Base-by-base conservation (phyloP, 2,329 filamentous ascomycete species). In the Hypoxylon rubiginosum region DNA sequence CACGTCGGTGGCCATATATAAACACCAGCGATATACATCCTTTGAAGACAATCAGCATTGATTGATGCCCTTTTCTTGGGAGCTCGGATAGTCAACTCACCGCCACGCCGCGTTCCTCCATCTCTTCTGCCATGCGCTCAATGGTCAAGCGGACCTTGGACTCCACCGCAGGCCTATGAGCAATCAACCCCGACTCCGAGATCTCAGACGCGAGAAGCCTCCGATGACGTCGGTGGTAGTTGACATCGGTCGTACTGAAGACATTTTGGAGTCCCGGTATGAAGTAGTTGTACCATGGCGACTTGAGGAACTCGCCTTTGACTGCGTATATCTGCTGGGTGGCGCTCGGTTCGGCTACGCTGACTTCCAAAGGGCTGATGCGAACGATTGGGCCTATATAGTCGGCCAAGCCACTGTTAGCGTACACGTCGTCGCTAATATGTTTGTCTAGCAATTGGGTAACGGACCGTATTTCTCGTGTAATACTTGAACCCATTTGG, bases 11-110 rank as follows among this genome's bases (percentile, higher is more conserved):
- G 85, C 75, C 79, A 87, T 82, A 56, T 85, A 86, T 5, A 82
- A 72, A 76, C 80, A 85, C 85, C 85, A 88, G 60, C 86, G 86
- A 62, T 81, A 79, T 0, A 88, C 74, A 64, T 89, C 85, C 67
- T 69, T 21, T 7, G 41, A 11, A 15, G 9, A 3, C 21, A 24
- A 13, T 10, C 5, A 28, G 46, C 11, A 4, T 58, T 45, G 52
- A 41, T 39, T 8, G 26, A 2, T 21, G 1, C 10, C n/a, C 6
- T 49, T 13, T 30, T 36, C 13, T 32, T 19, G 19, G n/a, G 4
- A 6, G 9, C 32, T 13, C n/a, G 7, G 13, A n/a, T 4, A 34
- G 32, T 36, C 1, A 15, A 58, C 67, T 58, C 17, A 67, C 67
- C 79, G 65, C 60, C 4, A 43, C 68, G 0, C 81, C 82, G 5